Evolutionary conservation across 2,329 filamentous ascomycete species (phyloP).

Genomic region (Elsinoe perseae): DNA sequence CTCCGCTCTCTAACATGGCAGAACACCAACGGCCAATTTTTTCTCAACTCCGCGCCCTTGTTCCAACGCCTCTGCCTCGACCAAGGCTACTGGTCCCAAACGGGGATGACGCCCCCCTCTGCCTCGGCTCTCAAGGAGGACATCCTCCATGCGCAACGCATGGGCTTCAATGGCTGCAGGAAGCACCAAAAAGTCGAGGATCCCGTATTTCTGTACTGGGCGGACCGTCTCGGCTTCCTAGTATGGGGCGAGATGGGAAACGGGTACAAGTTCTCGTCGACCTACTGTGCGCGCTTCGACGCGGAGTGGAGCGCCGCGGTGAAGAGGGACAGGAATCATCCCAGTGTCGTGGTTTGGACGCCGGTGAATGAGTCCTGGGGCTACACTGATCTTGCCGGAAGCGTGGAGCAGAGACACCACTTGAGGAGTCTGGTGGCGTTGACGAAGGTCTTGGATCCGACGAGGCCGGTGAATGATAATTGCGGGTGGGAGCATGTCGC

Average conservation of each 20-base stretch:
- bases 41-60: constrained; percentile 51
- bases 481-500: constrained; percentile 63
- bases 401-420: constrained; percentile 54
- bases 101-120: constrained; percentile 52
- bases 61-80: constrained; percentile 56
- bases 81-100: constrained; percentile 57
- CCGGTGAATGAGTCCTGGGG: constrained; percentile 59
- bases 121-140: constrained; percentile 41
- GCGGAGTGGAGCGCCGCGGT: constrained; percentile 58
- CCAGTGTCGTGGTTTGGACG: constrained; percentile 58
- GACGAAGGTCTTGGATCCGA: constrained; percentile 57
- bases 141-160: constrained; percentile 50
- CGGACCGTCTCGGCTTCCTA: constrained; percentile 52
- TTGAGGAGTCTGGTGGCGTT: constrained; percentile 55
- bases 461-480: constrained; percentile 61
- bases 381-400: constrained; percentile 51
- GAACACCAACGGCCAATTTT: constrained; percentile 50
- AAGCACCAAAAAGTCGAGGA: constrained; percentile 61
- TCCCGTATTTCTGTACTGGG: constrained; percentile 54
- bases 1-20: constrained; percentile 56
- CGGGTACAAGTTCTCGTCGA: constrained; percentile 53
- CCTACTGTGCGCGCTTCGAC: constrained; percentile 54
- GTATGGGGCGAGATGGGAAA: constrained; percentile 61
- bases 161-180: constrained; percentile 58
- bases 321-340: constrained; percentile 57